Base-by-base conservation (phyloP, 1,284 basidiomycete species). In the Earliella scabrosa region DNA sequence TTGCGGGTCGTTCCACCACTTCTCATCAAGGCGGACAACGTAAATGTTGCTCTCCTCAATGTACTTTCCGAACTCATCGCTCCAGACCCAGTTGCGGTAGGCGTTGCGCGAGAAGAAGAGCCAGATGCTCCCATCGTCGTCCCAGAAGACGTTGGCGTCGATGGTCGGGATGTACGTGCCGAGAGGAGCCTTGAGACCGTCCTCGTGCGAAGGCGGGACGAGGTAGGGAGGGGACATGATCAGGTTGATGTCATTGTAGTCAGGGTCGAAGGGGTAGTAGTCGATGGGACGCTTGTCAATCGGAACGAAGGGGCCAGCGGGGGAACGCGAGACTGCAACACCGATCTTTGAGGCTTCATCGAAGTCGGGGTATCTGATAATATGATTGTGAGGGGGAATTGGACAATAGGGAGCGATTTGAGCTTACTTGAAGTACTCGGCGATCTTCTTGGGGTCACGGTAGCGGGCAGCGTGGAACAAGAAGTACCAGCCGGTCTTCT, bases 21-120 rank as follows among this genome's bases (percentile, higher is more conserved):
- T 36, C 41, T 50, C 41, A 36, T 55, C 53, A 27, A 55, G 47
- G 10, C 53, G 47, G 13, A 55, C 53, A 21, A 43, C 35, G 36
- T 55, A 55, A 40, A 55, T 55, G 48, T 50, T 55, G 48, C 53
- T 55, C 53, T 55, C 53, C 48, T 50, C 48, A 43, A 50, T 50
- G 35, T 55, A 50, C 43, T 50, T 55, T 27, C 43, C 53, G 27
- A 55, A 50, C 43, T 50, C 43, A 48, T 44, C 48, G 43, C 41
- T 50, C 53, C 47, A 55, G 10, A 55, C 53, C 53, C 53, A 55
- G 47, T 55, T 55, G 26, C 53, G 47, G 34, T 55, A 55, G 34
- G 47, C 53, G 47, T 55, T 55, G 1, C 47, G 53, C 5, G 53
- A 55, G 46, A 55, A 55, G 53, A 55, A 55, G 53, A 55, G 53